A percentile compares a stretch with the other conserved stretches of the same genome.
These are phyloP conservation scores for Collybia sp. DNA, from an alignment of 768 basidiomycete genomes.

Conservation along the genomic window DNA sequence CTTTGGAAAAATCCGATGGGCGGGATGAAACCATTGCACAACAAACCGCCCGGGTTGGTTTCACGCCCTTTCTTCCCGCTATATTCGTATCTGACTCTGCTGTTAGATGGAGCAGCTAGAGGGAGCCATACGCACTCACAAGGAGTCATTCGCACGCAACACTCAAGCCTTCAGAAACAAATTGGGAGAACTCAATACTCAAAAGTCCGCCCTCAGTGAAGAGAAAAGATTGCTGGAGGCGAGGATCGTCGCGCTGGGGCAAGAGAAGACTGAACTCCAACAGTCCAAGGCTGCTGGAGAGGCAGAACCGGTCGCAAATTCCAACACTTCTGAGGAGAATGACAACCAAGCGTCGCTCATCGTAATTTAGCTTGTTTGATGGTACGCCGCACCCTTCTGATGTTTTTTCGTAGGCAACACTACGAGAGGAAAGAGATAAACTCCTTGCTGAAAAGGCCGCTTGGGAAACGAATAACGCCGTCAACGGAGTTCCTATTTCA, in stretches of 20 bases:
- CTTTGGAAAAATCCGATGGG: conserved; percentile 15
- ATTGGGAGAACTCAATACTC: conserved; percentile 28
- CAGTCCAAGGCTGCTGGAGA: conserved; percentile 15
- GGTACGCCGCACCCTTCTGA: conserved; percentile 1
- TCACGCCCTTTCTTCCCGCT: not conserved
- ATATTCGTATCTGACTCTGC: not conserved
- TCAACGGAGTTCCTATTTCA: conserved; percentile 14
- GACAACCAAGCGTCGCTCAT: conserved; percentile 29
- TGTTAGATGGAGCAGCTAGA: conserved; percentile 39
- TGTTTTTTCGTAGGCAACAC: conserved; percentile 34
- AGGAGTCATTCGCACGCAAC: conserved; percentile 23
- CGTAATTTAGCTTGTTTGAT: conserved; percentile 21
- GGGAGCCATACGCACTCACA: conserved; percentile 32
- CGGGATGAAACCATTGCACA: conserved; percentile 22
- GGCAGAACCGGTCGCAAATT: conserved; percentile 10
- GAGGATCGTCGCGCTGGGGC: conserved; percentile 32
- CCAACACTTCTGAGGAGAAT: conserved; percentile 16
- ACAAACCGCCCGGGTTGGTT: conserved; percentile 23
- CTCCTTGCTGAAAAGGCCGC: conserved; percentile 56
- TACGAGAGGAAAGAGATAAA: conserved; percentile 57
- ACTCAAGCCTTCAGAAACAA: conserved; percentile 23
- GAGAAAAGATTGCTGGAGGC: conserved; percentile 34
- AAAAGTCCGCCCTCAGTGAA: conserved; percentile 26
- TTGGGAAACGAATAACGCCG: conserved; percentile 25
- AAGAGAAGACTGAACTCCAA: conserved; percentile 27